A percentile compares a stretch with the other conserved stretches of the same genome.
Conservation (phyloP, 23 red algal species). For the Agarophyton chilense region DNA sequence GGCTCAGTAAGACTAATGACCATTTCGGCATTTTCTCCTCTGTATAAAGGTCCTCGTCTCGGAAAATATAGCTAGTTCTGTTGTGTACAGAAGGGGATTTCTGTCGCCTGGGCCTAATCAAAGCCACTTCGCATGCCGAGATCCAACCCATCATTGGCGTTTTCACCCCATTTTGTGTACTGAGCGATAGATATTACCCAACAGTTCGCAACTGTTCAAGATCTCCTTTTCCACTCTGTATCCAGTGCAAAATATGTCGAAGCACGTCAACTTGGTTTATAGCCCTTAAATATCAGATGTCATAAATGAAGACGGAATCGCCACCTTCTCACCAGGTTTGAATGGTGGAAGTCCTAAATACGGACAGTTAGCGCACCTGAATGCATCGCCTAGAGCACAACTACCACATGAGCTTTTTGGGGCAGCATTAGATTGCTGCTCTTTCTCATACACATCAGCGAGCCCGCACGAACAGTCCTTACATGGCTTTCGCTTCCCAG, state of each 20-base stretch:
- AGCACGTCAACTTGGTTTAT: background rate
- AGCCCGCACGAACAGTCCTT: slow-evolving; percentile 81
- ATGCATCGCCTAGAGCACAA: slow-evolving; percentile 89
- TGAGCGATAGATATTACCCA: background rate
- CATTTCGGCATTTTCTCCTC: no score
- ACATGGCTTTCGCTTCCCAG: slow-evolving; percentile 72
- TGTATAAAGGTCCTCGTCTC: no score
- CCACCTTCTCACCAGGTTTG: slow-evolving; percentile 79
- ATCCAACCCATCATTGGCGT: no score
- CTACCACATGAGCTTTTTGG: slow-evolving; percentile 55
- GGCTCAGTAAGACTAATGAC: no score
- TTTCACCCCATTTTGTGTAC: background rate
- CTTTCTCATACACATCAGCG: slow-evolving; percentile 48
- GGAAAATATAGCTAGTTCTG: no score
- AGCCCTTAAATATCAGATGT: slow-evolving; percentile 66
- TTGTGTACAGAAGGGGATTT: no score
- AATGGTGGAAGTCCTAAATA: slow-evolving; percentile 96
- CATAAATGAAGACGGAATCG: slow-evolving; percentile 60
- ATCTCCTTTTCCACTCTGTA: no score
- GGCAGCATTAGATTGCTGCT: background rate
- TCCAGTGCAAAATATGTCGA: no score
- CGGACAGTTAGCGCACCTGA: slow-evolving; percentile 89
- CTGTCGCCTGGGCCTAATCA: no score
- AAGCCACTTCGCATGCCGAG: no score
- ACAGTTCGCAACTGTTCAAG: no score